Base-by-base conservation (phyloP, 2,329 filamentous ascomycete species). In the Gnomoniopsis smithogilvyi region DNA sequence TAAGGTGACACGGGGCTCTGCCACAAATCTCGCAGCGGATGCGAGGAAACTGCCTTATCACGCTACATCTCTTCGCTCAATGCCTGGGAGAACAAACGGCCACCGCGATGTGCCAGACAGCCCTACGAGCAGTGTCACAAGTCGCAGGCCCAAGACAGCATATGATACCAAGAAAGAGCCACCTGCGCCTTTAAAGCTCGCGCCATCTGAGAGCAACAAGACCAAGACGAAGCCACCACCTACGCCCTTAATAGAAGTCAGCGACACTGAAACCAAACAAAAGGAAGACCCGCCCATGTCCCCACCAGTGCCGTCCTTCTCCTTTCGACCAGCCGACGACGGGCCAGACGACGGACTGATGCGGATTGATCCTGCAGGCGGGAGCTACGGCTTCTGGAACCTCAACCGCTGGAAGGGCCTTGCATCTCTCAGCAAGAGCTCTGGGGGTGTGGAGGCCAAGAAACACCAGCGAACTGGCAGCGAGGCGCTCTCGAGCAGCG, bases 291-390 rank as follows among this genome's bases (percentile, higher is more conserved):
- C 62, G 15, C 67, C 68, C 1, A 66, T 68, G 3, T 67, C 74
- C 2, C 80, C 79, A 0, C 83, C 82, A 0, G 80, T 80, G 1
- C 83, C 83, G 2, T 82, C 82, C 60, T 85, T 86, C 66, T 81
- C 76, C 6, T 74, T 84, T 26, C 72, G 76, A 17, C 68, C 75
- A 11, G 71, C 73, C 6, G 73, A 75, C 26, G 76, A 78, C 3
- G 53, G 26, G 1, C 26, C 49, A n/a, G 77, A 76, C 3, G 75
- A 73, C 2, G 73, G 76, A 8, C 69, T 69, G 22, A 58, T 73
- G 17, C 67, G 68, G 8, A 61, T 74, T 0, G 78, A 80, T 51
- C 58, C 72, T 1, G 72, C 64, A 24, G 78, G 74, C 1, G 72
- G 74, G 6, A 75, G 72, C 51, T 77, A 76, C 51, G 76, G 77